Percentiles rank a stretch among this genome's conserved stretches.
phyloP scores from a whole-genome alignment of 2,329 filamentous ascomycete species.

The Aspergillus carbonarius region DNA sequence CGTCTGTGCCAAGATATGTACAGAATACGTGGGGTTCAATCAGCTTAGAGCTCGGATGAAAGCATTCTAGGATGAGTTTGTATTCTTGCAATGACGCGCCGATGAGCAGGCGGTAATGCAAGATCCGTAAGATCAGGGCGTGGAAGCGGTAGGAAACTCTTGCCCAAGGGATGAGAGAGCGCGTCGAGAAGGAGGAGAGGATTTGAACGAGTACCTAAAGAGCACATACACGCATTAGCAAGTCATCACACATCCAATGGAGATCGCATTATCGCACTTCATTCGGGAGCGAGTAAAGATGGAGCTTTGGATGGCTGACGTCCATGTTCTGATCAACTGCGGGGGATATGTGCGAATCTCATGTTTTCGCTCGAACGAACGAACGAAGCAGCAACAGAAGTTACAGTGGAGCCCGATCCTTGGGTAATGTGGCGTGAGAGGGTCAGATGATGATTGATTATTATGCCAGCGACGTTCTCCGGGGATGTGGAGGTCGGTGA shows the following conservation, averaged over 20 bases:
- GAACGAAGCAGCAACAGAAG: not conserved
- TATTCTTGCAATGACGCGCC: slow-evolving; percentile 61
- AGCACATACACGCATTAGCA: not conserved
- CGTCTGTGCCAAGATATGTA: slow-evolving; percentile 64
- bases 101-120: slow-evolving; percentile 63
- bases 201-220: slow-evolving; percentile 53
- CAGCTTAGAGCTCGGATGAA: slow-evolving; percentile 68
- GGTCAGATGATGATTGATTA: not conserved
- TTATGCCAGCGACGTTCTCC: not conserved
- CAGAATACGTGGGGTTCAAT: slow-evolving; percentile 70
- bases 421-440: too few species aligned
- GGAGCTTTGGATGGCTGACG: slow-evolving; percentile 8
- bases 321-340: slow-evolving; percentile 14
- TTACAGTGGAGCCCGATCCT: not conserved
- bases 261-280: slow-evolving; percentile 27
- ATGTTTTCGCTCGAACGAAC: not conserved
- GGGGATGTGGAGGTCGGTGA: not conserved
- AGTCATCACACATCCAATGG: not conserved
- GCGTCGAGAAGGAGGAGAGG: slow-evolving; percentile 51
- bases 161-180: slow-evolving; percentile 57
- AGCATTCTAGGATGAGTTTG: slow-evolving; percentile 74
- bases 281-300: slow-evolving; percentile 34
- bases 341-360: not conserved
- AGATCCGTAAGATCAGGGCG: slow-evolving; percentile 60
- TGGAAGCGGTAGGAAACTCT: slow-evolving; percentile 63